These are phyloP conservation scores for Pestalotiopsis sp. DNA, from an alignment of 2,329 filamentous ascomycete genomes.

Conservation along the genomic window DNA sequence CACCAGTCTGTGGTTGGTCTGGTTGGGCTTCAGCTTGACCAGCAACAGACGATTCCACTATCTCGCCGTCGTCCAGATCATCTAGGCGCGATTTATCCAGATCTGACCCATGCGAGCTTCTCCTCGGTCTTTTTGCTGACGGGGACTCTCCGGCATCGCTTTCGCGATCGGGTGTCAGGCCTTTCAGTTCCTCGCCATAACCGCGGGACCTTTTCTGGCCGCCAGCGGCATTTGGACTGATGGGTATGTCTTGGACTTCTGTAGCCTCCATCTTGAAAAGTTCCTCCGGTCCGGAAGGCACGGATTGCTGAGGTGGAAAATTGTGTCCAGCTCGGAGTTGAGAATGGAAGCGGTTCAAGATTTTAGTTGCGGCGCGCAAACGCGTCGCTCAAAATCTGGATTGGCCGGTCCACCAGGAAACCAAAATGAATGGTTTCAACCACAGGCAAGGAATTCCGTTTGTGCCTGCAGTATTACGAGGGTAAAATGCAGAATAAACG, in stretches of 20 bases:
- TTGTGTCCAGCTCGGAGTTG: slow-evolving; percentile 15
- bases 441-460: background rate
- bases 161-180: slow-evolving; percentile 24
- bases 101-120: slow-evolving; percentile 8
- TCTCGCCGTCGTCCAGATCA: slow-evolving; percentile 34
- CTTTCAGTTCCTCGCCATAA: slow-evolving; percentile 32
- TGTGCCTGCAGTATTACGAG: too few species aligned
- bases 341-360: slow-evolving; percentile 2
- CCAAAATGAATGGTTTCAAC: background rate
- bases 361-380: slow-evolving; percentile 13
- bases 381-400: background rate
- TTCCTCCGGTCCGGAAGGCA: background rate
- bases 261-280: background rate
- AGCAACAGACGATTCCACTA: slow-evolving; percentile 20
- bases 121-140: slow-evolving; percentile 25
- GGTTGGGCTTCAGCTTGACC: background rate
- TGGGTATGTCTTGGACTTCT: slow-evolving; percentile 3
- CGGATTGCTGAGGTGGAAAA: background rate
- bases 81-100: slow-evolving; percentile 20
- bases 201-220: slow-evolving; percentile 28
- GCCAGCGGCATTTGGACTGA: slow-evolving; percentile 15
- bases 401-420: background rate
- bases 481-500: too few species aligned
- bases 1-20: background rate
- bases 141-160: slow-evolving; percentile 13